Evolutionary conservation across 2,329 filamentous ascomycete species (phyloP).

Genomic region (Exophiala oligosperma): DNA sequence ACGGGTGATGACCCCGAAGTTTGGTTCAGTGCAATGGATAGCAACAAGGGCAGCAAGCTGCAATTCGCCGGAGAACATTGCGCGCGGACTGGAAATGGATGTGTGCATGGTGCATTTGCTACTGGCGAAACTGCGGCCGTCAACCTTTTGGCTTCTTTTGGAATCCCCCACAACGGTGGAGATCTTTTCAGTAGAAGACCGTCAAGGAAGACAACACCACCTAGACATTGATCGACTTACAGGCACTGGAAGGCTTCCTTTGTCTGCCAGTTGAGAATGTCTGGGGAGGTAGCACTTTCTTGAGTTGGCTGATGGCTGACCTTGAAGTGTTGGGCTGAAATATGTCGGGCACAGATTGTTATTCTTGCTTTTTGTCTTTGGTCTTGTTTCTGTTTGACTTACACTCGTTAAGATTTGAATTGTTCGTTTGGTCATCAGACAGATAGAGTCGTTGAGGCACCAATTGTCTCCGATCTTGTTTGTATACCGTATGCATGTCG

Average conservation of each 20-base stretch:
- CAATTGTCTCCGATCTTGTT: neutral
- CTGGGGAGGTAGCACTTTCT: slow-evolving; percentile 11
- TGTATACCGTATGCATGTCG: neutral
- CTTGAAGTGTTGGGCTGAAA: slow-evolving; percentile 19
- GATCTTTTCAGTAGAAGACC: slow-evolving; percentile 27
- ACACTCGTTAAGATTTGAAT: neutral
- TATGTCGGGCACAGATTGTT: slow-evolving; percentile 18
- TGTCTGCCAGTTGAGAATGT: neutral
- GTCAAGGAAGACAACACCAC: slow-evolving; percentile 21
- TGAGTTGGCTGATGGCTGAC: slow-evolving; percentile 12
- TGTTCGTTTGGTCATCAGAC: neutral
- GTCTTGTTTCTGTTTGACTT: neutral
- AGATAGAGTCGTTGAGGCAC: neutral
- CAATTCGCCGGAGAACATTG: slow-evolving; percentile 47
- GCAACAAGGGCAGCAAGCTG: slow-evolving; percentile 38
- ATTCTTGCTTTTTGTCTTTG: neutral
- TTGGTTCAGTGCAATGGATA: slow-evolving; percentile 39
- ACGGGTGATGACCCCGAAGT: slow-evolving; percentile 44
- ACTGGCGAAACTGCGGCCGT: slow-evolving; percentile 44
- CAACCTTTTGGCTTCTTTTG: slow-evolving; percentile 41
- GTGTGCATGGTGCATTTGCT: slow-evolving; percentile 47
- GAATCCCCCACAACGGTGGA: slow-evolving; percentile 36
- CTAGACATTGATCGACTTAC: slow-evolving; percentile 17
- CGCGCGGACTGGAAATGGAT: slow-evolving; percentile 43
- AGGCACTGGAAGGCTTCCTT: neutral